Evolutionary conservation across 495 filamentous ascomycete species (phyloP).

Genomic region (Cercophora sp.): DNA sequence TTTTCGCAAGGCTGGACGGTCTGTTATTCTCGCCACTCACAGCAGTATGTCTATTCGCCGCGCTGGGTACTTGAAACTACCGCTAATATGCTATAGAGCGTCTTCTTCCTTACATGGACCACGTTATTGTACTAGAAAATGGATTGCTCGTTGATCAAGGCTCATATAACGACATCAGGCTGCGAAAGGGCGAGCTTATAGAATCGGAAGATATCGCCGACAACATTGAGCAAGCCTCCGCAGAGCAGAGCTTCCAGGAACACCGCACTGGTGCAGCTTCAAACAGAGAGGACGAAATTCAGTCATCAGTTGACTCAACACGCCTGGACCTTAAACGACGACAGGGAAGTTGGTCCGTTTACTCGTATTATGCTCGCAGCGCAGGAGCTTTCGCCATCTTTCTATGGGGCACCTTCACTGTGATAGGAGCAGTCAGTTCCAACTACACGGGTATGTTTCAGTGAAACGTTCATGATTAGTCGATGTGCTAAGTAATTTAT

Average conservation of each 20-base stretch:
- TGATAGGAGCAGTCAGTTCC: neutral
- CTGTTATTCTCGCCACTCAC: constrained; percentile 15
- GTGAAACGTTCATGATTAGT: no score
- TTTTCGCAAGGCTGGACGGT: constrained; percentile 11
- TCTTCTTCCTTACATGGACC: neutral
- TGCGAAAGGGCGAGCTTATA: neutral
- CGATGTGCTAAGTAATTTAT: neutral
- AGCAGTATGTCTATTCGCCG: constrained; percentile 24
- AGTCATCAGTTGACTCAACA: neutral
- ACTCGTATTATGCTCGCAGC: constrained; percentile 8
- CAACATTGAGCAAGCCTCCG: neutral
- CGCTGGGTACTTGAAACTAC: constrained; percentile 25
- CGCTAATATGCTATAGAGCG: no score
- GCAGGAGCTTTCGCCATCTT: neutral
- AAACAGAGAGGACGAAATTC: neutral
- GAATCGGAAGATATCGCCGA: neutral
- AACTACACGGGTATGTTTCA: neutral
- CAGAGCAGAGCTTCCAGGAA: no score
- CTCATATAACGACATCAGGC: neutral
- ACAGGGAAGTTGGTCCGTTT: constrained; percentile 14
- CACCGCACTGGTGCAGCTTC: no score
- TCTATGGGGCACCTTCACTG: neutral
- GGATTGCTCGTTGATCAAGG: neutral
- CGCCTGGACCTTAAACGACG: neutral
- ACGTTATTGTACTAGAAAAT: neutral